Conservation (phyloP, 139 green algal genomes). For the Coelastrella sp. region DNA sequence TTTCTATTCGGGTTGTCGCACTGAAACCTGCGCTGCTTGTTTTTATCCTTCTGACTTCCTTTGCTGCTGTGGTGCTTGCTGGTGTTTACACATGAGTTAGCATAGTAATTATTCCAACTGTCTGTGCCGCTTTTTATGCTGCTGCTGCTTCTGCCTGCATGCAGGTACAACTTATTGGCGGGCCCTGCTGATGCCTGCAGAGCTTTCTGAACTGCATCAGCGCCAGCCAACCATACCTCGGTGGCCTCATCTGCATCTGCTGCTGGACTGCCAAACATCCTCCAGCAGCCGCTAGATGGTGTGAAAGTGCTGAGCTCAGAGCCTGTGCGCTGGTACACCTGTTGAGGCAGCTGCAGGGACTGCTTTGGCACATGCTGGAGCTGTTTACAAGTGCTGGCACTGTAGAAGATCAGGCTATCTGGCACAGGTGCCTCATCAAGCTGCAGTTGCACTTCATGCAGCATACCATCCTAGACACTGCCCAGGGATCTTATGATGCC, state of each 20-base stretch:
- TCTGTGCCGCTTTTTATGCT: too few relatives aligned
- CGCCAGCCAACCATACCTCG: constrained; percentile 3
- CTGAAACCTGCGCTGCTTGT: too few relatives aligned
- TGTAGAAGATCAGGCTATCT: background rate
- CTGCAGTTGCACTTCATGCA: background rate
- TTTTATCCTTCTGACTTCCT: too few relatives aligned
- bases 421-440: background rate
- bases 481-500: background rate
- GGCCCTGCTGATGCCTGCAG: background rate
- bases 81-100: too few relatives aligned
- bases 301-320: constrained; percentile 14
- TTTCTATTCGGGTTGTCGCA: too few relatives aligned
- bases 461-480: background rate
- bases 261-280: constrained; percentile 5
- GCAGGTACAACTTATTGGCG: too few relatives aligned
- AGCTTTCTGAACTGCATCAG: background rate
- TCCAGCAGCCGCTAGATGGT: background rate
- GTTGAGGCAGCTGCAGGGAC: constrained; percentile 3
- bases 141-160: too few relatives aligned
- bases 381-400: background rate
- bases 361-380: background rate
- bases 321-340: background rate
- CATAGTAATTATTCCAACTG: too few relatives aligned
- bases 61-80: too few relatives aligned
- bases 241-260: background rate